Percentiles rank a stretch among this genome's conserved stretches.
These are phyloP conservation scores for Blastocrithidia nonstop DNA, from an alignment of 208 protist genomes.

Conservation along the genomic window DNA sequence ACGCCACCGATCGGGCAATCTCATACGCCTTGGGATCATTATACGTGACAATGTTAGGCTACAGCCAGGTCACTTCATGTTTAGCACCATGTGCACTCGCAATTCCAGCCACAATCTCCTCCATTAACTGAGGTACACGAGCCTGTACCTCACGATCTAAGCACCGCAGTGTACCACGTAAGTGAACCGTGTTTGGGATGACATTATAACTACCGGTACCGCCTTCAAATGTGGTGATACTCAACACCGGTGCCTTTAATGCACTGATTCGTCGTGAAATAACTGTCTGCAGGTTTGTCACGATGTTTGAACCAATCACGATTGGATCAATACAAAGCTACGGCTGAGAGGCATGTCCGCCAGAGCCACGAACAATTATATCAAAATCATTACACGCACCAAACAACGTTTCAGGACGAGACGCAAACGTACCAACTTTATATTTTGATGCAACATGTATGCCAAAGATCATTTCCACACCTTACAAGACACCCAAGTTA, in stretches of 20 bases:
- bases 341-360: slow-evolving; percentile 52
- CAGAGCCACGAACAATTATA: slow-evolving; percentile 40
- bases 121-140: slow-evolving; percentile 38
- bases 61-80: slow-evolving; percentile 50
- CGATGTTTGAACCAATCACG: slow-evolving; percentile 30
- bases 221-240: slow-evolving; percentile 37
- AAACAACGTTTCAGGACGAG: slow-evolving; percentile 16
- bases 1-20: slow-evolving; percentile 17
- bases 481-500: slow-evolving; percentile 24
- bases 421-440: slow-evolving; percentile 9
- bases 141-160: slow-evolving; percentile 44
- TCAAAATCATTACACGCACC: slow-evolving; percentile 51
- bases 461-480: slow-evolving; percentile 52
- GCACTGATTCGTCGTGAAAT: slow-evolving; percentile 51
- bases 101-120: slow-evolving; percentile 52
- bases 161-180: slow-evolving; percentile 56
- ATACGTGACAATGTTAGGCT: slow-evolving; percentile 65
- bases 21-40: slow-evolving; percentile 53
- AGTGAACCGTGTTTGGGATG: slow-evolving; percentile 42
- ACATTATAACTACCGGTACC: slow-evolving; percentile 59
- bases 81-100: slow-evolving; percentile 38
- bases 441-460: slow-evolving; percentile 20
- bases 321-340: slow-evolving; percentile 56
- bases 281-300: slow-evolving; percentile 35
- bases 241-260: slow-evolving; percentile 37